Conservation (phyloP, 2,329 filamentous ascomycete species). For the Botryotinia globosa region DNA sequence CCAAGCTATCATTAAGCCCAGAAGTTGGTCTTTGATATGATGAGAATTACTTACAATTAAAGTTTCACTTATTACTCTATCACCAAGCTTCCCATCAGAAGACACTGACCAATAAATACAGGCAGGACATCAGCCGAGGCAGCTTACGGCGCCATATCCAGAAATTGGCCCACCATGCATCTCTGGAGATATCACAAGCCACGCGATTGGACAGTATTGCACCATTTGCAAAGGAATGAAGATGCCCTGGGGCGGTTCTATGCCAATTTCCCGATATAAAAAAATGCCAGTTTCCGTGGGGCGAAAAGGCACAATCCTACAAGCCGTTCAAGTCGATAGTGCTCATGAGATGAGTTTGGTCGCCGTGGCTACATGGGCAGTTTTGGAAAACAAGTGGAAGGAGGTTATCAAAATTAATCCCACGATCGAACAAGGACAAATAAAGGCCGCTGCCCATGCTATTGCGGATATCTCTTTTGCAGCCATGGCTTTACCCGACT, state of each 20-base stretch:
- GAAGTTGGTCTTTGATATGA: background rate
- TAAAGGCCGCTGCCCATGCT: background rate
- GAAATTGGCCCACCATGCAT: background rate
- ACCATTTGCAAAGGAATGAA: background rate
- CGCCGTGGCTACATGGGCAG: slow-evolving; percentile 6
- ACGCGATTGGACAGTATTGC: background rate
- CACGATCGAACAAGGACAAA: background rate
- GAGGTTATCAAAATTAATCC: background rate
- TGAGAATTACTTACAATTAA: background rate
- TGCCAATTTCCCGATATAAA: slow-evolving; percentile 4
- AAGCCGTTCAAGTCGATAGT: background rate
- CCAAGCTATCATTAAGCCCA: background rate
- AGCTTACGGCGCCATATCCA: background rate
- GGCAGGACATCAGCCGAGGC: slow-evolving; percentile 9
- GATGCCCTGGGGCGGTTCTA: background rate
- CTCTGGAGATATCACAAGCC: background rate
- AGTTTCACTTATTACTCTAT: background rate
- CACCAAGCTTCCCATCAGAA: background rate
- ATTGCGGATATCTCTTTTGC: background rate
- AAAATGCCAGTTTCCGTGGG: background rate
- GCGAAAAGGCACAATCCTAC: background rate
- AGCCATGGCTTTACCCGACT: background rate
- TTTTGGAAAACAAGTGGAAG: background rate
- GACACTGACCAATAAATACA: background rate
- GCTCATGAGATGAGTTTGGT: background rate